Base-by-base conservation (phyloP, 2,329 filamentous ascomycete species). In the Lecanicillium sp. region DNA sequence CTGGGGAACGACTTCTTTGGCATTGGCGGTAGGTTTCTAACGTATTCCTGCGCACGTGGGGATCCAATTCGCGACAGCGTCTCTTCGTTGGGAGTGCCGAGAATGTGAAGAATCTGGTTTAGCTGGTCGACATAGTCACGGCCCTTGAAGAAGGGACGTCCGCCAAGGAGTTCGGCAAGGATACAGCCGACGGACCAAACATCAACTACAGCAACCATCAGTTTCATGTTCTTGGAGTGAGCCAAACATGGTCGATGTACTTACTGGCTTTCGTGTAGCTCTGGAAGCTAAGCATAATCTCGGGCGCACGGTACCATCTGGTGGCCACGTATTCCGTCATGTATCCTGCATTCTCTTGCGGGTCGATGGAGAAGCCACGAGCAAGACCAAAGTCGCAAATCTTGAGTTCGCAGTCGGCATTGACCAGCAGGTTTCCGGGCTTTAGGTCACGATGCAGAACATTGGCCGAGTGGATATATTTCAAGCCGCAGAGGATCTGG, bases 281-380 rank as follows among this genome's bases (percentile, higher is more conserved):
- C 66, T 96, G 90, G 78, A 98, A 98, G 70, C 88, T 95, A 63
- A 98, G 70, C 92, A 98, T 98, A 53, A 98, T 98, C 64, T 98
- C 92, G 5, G 92, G 92, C 4, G 92, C 92, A 65, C 75, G 72
- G 55, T 79, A 98, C 92, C 92, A 98, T 68, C 92, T 78, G 37
- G 92, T 98, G 36, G 92, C 92, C 40, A 98, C 92, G 56, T 98
- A 98, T 66, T 98, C 92, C 9, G 92, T 98, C 92, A 98, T 96
- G 66, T 96, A 98, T 16, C 92, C 92, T 14, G 92, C 92, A 59
- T 96, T 96, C 67, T 98, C 90, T 62, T 98, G 87, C 2, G 92
- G 92, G 51, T 96, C 90, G 55, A 95, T 81, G 3, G 89, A 95
- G 70, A 98, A 96, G 42, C 92, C 92, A 71, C 92, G 80, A 5